Evolutionary conservation across 257 asterid genomes (phyloP).

Genomic region (Avicennia marina): DNA sequence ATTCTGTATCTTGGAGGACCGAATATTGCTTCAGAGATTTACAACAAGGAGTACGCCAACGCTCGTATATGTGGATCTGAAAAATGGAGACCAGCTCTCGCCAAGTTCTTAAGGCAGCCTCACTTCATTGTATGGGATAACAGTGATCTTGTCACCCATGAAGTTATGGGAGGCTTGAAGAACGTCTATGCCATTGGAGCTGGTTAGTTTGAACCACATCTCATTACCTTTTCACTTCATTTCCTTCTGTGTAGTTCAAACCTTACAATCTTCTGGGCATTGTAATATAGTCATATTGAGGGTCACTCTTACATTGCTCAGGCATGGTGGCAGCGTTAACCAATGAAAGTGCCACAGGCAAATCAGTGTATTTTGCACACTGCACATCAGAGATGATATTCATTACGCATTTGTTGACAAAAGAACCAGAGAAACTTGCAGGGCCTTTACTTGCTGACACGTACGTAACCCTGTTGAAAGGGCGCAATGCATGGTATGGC

Average conservation of each 20-base stretch:
- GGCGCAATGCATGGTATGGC: constrained; percentile 96
- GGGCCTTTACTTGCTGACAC: constrained; percentile 96
- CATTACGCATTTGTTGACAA: constrained; percentile 88
- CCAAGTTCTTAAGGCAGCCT: constrained; percentile 83
- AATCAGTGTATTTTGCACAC: constrained; percentile 92
- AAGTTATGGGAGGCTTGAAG: constrained; percentile 92
- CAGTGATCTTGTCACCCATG: constrained; percentile 81
- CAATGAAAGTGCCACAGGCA: constrained; percentile 97
- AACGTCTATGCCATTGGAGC: constrained; percentile 91
- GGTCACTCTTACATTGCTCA: constrained; percentile 16
- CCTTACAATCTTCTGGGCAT: too few relatives aligned
- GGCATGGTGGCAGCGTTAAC: constrained; percentile 97
- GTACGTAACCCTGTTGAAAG: constrained; percentile 86
- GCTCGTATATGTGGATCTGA: constrained; percentile 90
- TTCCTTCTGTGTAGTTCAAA: too few relatives aligned
- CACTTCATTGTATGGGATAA: constrained; percentile 94
- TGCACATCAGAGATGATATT: constrained; percentile 97
- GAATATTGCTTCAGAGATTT: constrained; percentile 85
- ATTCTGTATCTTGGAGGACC: constrained; percentile 94
- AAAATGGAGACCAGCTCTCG: constrained; percentile 83
- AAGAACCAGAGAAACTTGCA: constrained; percentile 94
- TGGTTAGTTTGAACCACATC: constrained; percentile 34
- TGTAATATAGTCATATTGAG: background rate
- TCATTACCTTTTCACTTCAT: too few relatives aligned
- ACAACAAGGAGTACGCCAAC: constrained; percentile 85